Conservation (phyloP, 208 protist species). For the Trypanosoma avium region DNA sequence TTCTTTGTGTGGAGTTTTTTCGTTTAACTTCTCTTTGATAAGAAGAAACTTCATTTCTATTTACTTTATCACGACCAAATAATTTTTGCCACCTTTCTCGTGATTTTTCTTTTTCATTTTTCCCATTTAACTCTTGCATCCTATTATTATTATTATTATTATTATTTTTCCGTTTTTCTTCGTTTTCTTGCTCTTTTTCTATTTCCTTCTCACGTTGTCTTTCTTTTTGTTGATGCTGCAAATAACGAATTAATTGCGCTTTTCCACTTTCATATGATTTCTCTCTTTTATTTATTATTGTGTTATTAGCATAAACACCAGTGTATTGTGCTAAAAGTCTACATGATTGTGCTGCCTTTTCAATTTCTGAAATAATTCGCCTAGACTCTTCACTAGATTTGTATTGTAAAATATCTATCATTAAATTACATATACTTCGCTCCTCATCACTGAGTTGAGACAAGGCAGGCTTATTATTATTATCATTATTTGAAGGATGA, state of each 20-base stretch:
- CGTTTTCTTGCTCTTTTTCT: slow-evolving; percentile 9
- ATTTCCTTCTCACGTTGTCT: slow-evolving; percentile 2
- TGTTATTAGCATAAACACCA: slow-evolving; percentile 24
- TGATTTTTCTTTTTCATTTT: neutral
- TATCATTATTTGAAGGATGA: too few relatives aligned
- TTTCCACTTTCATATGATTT: neutral
- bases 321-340: slow-evolving; percentile 27
- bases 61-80: neutral
- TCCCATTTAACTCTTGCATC: too few relatives aligned
- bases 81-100: slow-evolving; percentile 7
- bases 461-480: too few relatives aligned
- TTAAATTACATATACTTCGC: slow-evolving; percentile 26
- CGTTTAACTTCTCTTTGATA: neutral
- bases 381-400: slow-evolving; percentile 22
- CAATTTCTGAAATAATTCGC: slow-evolving; percentile 19
- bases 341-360: slow-evolving; percentile 8
- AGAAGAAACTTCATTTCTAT: neutral
- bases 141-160: neutral
- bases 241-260: slow-evolving; percentile 18
- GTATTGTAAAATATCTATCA: slow-evolving; percentile 17
- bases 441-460: slow-evolving; percentile 16
- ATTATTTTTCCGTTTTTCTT: neutral
- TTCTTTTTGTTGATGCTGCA: slow-evolving; percentile 9
- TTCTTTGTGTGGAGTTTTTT: neutral
- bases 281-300: neutral